Evolutionary conservation across 208 protist species (phyloP).

Genomic region (Sergeia podlipaevii): DNA sequence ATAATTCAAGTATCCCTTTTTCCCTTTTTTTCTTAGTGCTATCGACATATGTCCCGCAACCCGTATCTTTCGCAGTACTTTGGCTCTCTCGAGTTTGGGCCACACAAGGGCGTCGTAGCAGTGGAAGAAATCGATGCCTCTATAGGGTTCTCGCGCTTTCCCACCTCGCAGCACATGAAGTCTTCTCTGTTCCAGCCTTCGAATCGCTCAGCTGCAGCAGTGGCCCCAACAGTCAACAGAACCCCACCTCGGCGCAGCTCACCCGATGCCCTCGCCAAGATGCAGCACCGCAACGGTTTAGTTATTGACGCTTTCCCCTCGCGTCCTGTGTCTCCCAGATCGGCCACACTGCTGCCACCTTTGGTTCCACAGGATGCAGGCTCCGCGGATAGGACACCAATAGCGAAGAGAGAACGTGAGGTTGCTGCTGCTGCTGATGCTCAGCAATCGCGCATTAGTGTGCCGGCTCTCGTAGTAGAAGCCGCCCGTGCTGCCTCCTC

Average conservation of each 20-base stretch:
- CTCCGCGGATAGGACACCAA: background rate
- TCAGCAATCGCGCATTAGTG: too few species aligned
- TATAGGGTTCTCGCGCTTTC: conserved; percentile 46
- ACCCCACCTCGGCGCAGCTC: background rate
- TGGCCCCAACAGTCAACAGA: too few species aligned
- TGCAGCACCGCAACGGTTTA: conserved; percentile 6
- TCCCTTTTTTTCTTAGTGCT: background rate
- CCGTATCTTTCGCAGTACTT: conserved; percentile 73
- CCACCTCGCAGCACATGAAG: conserved; percentile 51
- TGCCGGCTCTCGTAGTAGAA: too few species aligned
- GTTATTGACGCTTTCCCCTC: conserved; percentile 25
- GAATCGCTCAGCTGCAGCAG: too few species aligned
- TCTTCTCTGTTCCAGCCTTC: conserved; percentile 56
- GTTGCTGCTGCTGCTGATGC: too few species aligned
- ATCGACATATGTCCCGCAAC: conserved; percentile 49
- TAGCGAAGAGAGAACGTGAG: too few species aligned
- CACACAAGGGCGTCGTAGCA: conserved; percentile 5
- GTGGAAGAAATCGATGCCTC: conserved; percentile 32
- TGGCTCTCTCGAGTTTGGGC: conserved; percentile 13
- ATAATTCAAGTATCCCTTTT: too few species aligned
- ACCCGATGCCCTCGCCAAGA: background rate
- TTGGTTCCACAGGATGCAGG: too few species aligned
- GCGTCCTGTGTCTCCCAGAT: conserved; percentile 3
- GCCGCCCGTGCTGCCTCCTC: too few species aligned
- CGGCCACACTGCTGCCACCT: conserved; percentile 18